Evolutionary conservation across 2,329 filamentous ascomycete genomes (phyloP), one percentile per base, ranked within the genome.

Genomic region (Coleophoma crateriformis): DNA sequence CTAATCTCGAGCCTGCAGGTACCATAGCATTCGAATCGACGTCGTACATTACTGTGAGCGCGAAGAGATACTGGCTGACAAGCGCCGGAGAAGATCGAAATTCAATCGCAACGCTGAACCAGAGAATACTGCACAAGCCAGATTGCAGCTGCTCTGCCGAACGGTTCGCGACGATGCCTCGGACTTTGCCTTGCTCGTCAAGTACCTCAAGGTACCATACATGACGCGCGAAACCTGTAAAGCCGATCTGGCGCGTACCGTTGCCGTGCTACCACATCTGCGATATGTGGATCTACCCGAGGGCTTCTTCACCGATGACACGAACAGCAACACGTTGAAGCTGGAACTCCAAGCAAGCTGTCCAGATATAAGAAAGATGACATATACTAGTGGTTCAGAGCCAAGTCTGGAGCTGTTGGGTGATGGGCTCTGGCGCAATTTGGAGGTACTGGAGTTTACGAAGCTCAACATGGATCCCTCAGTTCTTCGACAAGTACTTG

Each of bases 11-110:
- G 32, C 35, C 33, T 51, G 42, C 49, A 95, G 89, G 58, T 95
- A 95, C 67, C 84, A 85, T 61, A 91, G 90, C 72, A 84, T 97
- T 57, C 88, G 91, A 52, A 94, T 97, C 66, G 92, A 97, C 66
- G 81, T 88, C 15, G 91, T 96, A 33, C 92, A 97, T 70, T 96
- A 96, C 71, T 97, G 92, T 73, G 83, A 87, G 56, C 85, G 88
- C 60, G 92, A 97, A 68, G 85, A 88, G 51, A 75, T 87, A 59
- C 80, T 96, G 34, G 81, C 88, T 47, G 88, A 92, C 59, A 84
- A 81, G 66, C 86, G 91, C 54, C 90, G 88, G 66, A 84, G 84
- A 54, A 80, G 79, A 51, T 85, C 84, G 34, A 81, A 84, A 61
- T 85, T 89, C 65, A 78, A 88, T 64, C 79, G 85, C 63, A 90